Conservation (phyloP, 2,329 filamentous ascomycete genomes). For the Bertia moriformis region DNA sequence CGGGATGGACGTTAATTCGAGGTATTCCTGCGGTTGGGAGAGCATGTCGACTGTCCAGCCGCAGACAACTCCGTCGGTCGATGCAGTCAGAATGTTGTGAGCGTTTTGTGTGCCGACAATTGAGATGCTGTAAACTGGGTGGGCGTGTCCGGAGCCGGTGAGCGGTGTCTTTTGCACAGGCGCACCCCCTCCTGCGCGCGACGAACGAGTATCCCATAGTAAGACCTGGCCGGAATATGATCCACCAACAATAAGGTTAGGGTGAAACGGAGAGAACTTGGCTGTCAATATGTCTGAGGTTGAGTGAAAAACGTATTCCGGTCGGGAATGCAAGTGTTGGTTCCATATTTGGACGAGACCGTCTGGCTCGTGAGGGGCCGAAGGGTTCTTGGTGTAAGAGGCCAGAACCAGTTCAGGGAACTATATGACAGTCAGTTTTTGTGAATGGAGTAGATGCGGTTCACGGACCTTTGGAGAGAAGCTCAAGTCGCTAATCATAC, state of each 20-base stretch:
- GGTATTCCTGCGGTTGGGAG: constrained; percentile 83
- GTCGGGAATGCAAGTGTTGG: constrained; percentile 78
- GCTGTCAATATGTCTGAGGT: constrained; percentile 90
- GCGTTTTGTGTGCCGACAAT: constrained; percentile 97
- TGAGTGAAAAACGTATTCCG: constrained; percentile 92
- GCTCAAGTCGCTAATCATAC: constrained; percentile 88
- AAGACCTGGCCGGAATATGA: constrained; percentile 94
- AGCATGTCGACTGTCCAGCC: constrained; percentile 98
- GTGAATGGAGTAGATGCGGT: not conserved
- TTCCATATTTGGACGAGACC: constrained; percentile 96
- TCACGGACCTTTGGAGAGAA: constrained; percentile 57
- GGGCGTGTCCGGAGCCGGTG: constrained; percentile 86
- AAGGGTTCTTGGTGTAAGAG: constrained; percentile 93
- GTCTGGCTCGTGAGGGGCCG: constrained; percentile 83
- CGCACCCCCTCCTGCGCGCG: constrained; percentile 17
- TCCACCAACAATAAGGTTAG: constrained; percentile 87
- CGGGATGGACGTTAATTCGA: constrained; percentile 73
- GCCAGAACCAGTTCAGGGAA: constrained; percentile 85
- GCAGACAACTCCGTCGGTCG: constrained; percentile 90
- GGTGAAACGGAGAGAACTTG: constrained; percentile 97
- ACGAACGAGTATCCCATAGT: constrained; percentile 84
- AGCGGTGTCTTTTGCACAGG: constrained; percentile 93
- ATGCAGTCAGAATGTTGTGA: constrained; percentile 95
- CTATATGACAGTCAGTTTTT: constrained; percentile 19
- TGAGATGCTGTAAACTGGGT: constrained; percentile 87